Evolutionary conservation across 2,329 filamentous ascomycete species (phyloP).

Genomic region (Rutstroemia sp.): DNA sequence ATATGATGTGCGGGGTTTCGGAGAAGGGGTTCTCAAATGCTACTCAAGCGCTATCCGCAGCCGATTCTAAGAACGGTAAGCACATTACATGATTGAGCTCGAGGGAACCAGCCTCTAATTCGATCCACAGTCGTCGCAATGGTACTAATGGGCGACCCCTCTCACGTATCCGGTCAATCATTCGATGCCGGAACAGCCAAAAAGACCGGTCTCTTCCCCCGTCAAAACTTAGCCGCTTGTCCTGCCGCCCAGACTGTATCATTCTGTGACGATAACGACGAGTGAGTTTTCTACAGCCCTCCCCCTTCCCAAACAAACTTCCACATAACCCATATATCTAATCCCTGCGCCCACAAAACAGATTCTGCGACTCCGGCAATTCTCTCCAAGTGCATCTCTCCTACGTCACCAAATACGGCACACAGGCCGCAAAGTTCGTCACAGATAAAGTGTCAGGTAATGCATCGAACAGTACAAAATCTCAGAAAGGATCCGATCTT

Average conservation of each 20-base stretch:
- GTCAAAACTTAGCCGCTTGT: conserved; percentile 9
- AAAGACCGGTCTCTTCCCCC: conserved; percentile 23
- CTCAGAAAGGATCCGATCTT: no score
- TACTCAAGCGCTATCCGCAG: conserved; percentile 10
- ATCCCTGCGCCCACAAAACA: background rate
- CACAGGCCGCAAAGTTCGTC: conserved; percentile 2
- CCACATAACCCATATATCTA: background rate
- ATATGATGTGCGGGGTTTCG: conserved; percentile 25
- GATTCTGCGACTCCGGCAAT: conserved; percentile 1
- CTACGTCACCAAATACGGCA: conserved; percentile 1
- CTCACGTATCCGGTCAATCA: conserved; percentile 23
- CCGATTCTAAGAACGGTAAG: conserved; percentile 1
- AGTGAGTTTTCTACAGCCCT: background rate
- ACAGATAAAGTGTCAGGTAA: background rate
- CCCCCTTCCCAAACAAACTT: background rate
- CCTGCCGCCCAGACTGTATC: background rate
- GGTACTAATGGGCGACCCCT: conserved; percentile 33
- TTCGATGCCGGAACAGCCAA: conserved; percentile 28
- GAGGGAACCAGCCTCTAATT: background rate
- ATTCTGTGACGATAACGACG: background rate
- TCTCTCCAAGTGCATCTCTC: background rate
- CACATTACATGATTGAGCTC: background rate
- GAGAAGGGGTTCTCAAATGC: background rate
- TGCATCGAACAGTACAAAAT: no score
- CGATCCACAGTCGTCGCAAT: conserved; percentile 25